phyloP scores from a whole-genome alignment of 768 basidiomycete species.

The Cyclocybe cylindracea region DNA sequence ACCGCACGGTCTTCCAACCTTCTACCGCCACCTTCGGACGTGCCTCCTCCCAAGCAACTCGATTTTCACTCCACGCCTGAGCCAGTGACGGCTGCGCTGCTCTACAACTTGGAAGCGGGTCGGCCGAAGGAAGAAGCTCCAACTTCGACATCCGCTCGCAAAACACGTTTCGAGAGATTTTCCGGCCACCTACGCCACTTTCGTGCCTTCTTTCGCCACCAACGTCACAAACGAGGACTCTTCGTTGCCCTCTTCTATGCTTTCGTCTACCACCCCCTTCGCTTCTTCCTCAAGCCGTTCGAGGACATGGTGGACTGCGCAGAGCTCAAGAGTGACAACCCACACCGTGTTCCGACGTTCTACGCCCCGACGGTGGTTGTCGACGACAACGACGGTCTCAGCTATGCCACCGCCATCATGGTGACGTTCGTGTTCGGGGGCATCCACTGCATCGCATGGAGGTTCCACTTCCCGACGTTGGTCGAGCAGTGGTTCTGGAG shows the following conservation, averaged over 20 bases:
- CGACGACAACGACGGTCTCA: neutral
- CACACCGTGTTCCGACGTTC: neutral
- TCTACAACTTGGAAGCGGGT: too few species aligned
- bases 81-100: too few species aligned
- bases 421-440: conserved; percentile 15
- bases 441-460: conserved; percentile 16
- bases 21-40: too few species aligned
- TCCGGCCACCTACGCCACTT: too few species aligned
- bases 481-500: conserved; percentile 3
- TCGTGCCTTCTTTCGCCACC: too few species aligned
- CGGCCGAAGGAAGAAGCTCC: too few species aligned
- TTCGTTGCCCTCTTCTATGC: neutral
- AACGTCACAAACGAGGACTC: too few species aligned
- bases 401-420: neutral
- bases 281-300: conserved; percentile 1
- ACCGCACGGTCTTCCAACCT: too few species aligned
- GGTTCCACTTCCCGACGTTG: conserved; percentile 10
- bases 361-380: neutral
- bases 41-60: too few species aligned
- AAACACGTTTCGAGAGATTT: too few species aligned
- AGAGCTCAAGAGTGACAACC: neutral
- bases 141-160: neutral
- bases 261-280: neutral
- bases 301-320: neutral
- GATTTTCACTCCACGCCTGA: too few species aligned